Evolutionary conservation across 78 protist species (phyloP).

Genomic region (Dictyostelium brefeldianum): DNA sequence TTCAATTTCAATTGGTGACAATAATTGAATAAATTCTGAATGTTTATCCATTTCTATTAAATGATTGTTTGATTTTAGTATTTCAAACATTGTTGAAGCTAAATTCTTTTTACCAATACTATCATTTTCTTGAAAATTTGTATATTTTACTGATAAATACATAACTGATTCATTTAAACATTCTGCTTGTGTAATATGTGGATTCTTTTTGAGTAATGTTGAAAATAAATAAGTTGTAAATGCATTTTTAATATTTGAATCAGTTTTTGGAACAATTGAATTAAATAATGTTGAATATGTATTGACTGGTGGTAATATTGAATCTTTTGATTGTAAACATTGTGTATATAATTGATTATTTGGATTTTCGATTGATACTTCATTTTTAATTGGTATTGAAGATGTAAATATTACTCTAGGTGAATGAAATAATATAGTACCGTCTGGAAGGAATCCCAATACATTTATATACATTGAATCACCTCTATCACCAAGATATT

Average conservation of each 20-base stretch:
- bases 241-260: slow-evolving; percentile 2
- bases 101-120: background rate
- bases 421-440: background rate
- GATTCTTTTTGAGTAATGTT: background rate
- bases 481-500: background rate
- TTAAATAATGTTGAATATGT: background rate
- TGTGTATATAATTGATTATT: background rate
- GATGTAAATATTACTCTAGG: background rate
- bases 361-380: slow-evolving; percentile 18
- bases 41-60: background rate
- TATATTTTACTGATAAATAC: background rate
- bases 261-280: background rate
- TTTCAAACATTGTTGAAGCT: background rate
- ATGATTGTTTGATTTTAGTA: background rate
- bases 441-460: background rate
- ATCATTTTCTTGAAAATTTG: background rate
- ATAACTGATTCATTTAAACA: background rate
- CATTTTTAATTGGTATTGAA: background rate
- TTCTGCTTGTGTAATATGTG: background rate
- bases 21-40: background rate
- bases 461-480: background rate
- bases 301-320: background rate
- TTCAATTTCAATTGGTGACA: background rate
- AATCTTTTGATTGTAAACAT: slow-evolving; percentile 7
- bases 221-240: background rate